phyloP scores from a whole-genome alignment of 2,329 filamentous ascomycete genomes.

The Fusarium sp. region DNA sequence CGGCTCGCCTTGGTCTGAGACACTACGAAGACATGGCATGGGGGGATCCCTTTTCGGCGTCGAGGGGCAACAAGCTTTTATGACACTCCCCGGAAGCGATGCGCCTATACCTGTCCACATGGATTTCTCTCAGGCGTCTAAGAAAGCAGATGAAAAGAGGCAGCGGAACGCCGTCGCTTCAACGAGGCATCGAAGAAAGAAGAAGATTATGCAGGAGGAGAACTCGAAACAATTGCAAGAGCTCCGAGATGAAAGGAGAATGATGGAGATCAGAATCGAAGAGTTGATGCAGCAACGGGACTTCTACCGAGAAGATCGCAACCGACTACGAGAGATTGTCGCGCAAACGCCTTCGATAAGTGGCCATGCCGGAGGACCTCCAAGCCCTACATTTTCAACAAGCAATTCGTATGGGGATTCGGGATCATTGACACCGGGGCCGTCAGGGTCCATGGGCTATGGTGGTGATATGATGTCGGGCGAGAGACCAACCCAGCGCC shows the following conservation, averaged over 20 bases:
- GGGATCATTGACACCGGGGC: constrained; percentile 52
- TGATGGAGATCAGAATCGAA: constrained; percentile 68
- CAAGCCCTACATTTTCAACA: constrained; percentile 61
- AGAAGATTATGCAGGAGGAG: constrained; percentile 85
- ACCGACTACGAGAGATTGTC: constrained; percentile 77
- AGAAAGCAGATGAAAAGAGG: constrained; percentile 86
- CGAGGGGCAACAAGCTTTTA: constrained; percentile 56
- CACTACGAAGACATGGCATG: constrained; percentile 50
- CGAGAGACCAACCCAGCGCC: constrained; percentile 61
- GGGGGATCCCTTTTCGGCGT: constrained; percentile 45
- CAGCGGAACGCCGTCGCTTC: constrained; percentile 88
- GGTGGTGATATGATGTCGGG: constrained; percentile 58
- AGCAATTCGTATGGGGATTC: constrained; percentile 55
- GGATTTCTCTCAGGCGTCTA: constrained; percentile 84
- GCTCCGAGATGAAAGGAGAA: constrained; percentile 75
- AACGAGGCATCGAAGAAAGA: constrained; percentile 81
- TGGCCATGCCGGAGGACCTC: constrained; percentile 64
- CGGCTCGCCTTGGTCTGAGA: constrained; percentile 51
- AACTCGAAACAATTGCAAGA: constrained; percentile 76
- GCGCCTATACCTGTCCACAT: constrained; percentile 72
- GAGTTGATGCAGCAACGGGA: constrained; percentile 64
- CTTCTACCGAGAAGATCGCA: constrained; percentile 79
- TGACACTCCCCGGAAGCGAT: constrained; percentile 55
- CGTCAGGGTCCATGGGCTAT: constrained; percentile 51
- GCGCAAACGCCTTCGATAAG: constrained; percentile 68